These are phyloP conservation scores for Nitzschia palea DNA, from an alignment of 108 stramenopile species.

Conservation along the genomic window DNA sequence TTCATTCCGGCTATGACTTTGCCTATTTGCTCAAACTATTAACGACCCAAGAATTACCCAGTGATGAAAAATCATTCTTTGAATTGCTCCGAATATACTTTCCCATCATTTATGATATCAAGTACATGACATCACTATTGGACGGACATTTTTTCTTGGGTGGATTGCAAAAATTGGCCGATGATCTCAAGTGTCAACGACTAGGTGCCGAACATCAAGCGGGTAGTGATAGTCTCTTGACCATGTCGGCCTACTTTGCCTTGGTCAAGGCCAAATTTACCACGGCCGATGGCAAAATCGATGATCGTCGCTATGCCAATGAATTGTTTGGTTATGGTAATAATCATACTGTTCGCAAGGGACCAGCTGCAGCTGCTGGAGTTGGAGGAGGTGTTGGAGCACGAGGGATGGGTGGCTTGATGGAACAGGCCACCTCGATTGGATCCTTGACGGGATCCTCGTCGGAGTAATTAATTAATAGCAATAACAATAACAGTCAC, in stretches of 20 bases:
- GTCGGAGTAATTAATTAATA: no score
- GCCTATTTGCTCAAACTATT: constrained; percentile 95
- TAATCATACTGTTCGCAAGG: constrained; percentile 87
- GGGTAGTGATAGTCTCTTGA: constrained; percentile 94
- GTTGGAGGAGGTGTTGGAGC: neutral
- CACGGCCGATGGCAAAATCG: constrained; percentile 42
- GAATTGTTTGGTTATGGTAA: constrained; percentile 89
- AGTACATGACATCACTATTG: constrained; percentile 91
- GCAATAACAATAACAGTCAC: no score
- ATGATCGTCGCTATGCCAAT: constrained; percentile 84
- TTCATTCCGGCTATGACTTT: constrained; percentile 98
- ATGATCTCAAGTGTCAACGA: constrained; percentile 91
- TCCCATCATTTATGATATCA: constrained; percentile 97
- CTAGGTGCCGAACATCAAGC: constrained; percentile 99
- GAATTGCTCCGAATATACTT: constrained; percentile 95
- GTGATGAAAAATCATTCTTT: constrained; percentile 89
- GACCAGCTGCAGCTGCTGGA: constrained; percentile 17
- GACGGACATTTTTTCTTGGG: constrained; percentile 90
- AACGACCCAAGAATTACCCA: constrained; percentile 76
- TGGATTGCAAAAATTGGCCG: constrained; percentile 91
- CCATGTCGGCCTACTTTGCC: constrained; percentile 94
- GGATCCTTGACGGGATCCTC: no score
- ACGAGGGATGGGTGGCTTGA: no score
- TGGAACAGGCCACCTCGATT: no score
- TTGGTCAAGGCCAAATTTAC: constrained; percentile 80